These are phyloP conservation scores for Phytophthora gonapodyides DNA, from an alignment of 352 stramenopile genomes.

Conservation along the genomic window DNA sequence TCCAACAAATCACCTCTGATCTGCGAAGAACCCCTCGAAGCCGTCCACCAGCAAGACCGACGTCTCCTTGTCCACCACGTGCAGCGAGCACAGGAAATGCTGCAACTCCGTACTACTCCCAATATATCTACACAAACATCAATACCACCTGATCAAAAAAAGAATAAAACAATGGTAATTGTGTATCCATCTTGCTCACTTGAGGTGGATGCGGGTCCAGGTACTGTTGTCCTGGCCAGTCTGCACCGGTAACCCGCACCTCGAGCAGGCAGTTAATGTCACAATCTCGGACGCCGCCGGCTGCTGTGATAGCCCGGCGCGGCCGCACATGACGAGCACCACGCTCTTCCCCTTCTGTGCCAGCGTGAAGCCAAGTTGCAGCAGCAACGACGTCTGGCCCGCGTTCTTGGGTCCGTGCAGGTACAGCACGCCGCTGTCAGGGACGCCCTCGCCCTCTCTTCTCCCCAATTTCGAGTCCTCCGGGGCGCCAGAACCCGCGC, in stretches of 20 bases:
- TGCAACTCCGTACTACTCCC: slow-evolving; percentile 50
- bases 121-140: slow-evolving; percentile 53
- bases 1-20: slow-evolving; percentile 32
- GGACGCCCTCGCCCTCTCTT: background rate
- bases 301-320: slow-evolving; percentile 30
- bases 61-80: slow-evolving; percentile 47
- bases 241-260: slow-evolving; percentile 47
- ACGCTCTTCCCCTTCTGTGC: slow-evolving; percentile 46
- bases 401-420: slow-evolving; percentile 20
- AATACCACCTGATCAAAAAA: slow-evolving; percentile 3
- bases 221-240: slow-evolving; percentile 51
- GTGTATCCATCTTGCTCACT: slow-evolving; percentile 29
- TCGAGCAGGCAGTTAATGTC: slow-evolving; percentile 45
- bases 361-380: slow-evolving; percentile 69
- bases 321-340: slow-evolving; percentile 52
- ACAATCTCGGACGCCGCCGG: slow-evolving; percentile 33
- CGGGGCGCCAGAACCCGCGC: background rate
- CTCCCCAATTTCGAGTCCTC: slow-evolving; percentile 18
- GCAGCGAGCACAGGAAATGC: slow-evolving; percentile 61
- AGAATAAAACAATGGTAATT: background rate
- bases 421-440: too few relatives aligned
- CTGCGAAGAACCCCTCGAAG: slow-evolving; percentile 62
- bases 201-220: slow-evolving; percentile 68
- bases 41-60: slow-evolving; percentile 62
- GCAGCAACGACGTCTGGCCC: slow-evolving; percentile 63